phyloP scores from a whole-genome alignment of 495 filamentous ascomycete genomes.

The Alectoria sarmentosa region DNA sequence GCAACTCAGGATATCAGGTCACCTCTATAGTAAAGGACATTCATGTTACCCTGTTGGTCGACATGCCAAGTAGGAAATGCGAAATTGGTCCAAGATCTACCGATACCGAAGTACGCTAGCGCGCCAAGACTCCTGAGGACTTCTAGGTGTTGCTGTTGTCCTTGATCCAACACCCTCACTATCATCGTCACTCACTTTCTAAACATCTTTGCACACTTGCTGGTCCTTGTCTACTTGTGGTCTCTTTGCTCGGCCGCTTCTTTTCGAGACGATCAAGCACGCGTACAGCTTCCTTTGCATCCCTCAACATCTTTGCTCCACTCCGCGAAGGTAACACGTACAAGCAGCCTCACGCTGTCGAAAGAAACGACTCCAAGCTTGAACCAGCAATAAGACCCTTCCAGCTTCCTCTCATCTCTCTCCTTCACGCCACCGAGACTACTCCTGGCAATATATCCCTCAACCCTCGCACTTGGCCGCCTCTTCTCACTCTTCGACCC shows the following conservation, averaged over 20 bases:
- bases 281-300: neutral
- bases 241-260: neutral
- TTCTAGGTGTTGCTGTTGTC: neutral
- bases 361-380: neutral
- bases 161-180: neutral
- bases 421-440: neutral
- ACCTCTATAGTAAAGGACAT: neutral
- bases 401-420: neutral
- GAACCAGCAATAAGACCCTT: neutral
- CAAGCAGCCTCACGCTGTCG: neutral
- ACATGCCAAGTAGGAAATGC: neutral
- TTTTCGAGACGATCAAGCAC: neutral
- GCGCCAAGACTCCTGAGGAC: neutral
- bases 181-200: neutral
- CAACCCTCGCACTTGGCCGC: neutral
- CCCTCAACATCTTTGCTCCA: neutral
- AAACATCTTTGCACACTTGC: neutral
- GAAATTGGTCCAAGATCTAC: neutral
- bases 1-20: neutral
- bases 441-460: neutral
- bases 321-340: neutral
- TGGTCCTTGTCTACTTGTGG: neutral
- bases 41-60: neutral
- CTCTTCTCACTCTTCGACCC: neutral
- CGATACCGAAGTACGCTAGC: neutral